phyloP scores from a whole-genome alignment of 768 basidiomycete species.

The Boletus speciosus region DNA sequence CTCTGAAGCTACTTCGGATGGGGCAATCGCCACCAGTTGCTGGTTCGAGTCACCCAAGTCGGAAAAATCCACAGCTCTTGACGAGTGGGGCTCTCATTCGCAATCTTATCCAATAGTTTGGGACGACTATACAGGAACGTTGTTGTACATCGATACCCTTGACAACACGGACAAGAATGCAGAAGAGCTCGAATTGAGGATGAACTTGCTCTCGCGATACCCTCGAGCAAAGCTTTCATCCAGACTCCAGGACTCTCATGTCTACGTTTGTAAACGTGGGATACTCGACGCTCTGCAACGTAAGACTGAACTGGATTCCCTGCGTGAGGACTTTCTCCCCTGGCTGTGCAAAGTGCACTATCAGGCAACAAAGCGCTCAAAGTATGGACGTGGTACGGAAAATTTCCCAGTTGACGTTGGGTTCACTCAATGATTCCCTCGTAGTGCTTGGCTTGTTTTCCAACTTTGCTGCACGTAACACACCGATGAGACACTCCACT shows the following conservation, averaged over 20 bases:
- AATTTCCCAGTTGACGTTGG: background rate
- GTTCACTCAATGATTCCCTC: background rate
- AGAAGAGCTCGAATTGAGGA: conserved; percentile 71
- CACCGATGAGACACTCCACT: conserved; percentile 55
- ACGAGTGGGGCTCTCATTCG: conserved; percentile 61
- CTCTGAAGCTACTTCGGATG: conserved; percentile 59
- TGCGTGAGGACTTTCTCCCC: conserved; percentile 87
- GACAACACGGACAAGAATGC: conserved; percentile 64
- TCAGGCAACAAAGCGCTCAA: conserved; percentile 53
- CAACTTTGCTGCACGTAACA: conserved; percentile 41
- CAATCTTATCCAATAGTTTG: conserved; percentile 56
- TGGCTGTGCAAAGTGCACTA: conserved; percentile 90
- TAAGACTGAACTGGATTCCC: conserved; percentile 71
- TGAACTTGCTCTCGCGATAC: conserved; percentile 76
- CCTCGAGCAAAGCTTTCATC: conserved; percentile 68
- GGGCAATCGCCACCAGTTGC: conserved; percentile 60
- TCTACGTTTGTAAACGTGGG: conserved; percentile 79
- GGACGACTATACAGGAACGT: conserved; percentile 61
- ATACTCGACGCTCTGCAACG: conserved; percentile 69
- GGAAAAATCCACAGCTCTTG: conserved; percentile 54
- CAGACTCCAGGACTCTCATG: conserved; percentile 78
- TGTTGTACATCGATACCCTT: conserved; percentile 70
- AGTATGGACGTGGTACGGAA: conserved; percentile 53
- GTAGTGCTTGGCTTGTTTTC: conserved; percentile 47
- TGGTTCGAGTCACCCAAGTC: conserved; percentile 53